Base-by-base conservation (phyloP, 306 rosid genomes). In the Medicago lupulina region DNA sequence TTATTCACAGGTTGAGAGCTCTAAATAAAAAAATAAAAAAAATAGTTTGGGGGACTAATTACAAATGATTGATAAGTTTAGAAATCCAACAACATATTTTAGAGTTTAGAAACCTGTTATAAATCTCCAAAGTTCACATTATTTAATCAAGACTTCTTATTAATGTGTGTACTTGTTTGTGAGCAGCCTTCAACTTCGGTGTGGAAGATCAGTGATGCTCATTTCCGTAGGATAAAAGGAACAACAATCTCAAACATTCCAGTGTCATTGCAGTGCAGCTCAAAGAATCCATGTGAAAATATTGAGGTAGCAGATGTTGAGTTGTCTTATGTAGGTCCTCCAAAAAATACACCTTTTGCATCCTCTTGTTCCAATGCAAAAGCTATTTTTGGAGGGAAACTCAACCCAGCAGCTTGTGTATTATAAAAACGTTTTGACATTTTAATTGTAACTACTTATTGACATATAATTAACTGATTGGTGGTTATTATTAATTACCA, bases 141-240 rank as follows among this genome's bases (percentile, higher is more conserved):
- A 25, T 25, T 25, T 25, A 25, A 25, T 25, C 28, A 25, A 28
- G 4, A 28, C 3, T 28, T 28, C 31, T 28, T 34, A 34, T 34
- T 34, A 34, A 34, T 34, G 39, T 59, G 9, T 59, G 59, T 53
- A 17, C 4, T 50, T 65, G 17, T 72, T 39, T 65, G 17, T 72
- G 51, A 5, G 46, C 62, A 80, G 84, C 61, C 63, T 9, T 91
- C 96, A 3, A 82, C 62, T 18, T 84, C 88, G 0, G 44, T 77
- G 43, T 88, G 92, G 89, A 86, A 86, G 91, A 67, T 89, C 0
- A 84, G 85, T 2, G 73, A 88, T 18, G 77, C 86, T 8, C 96
- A 83, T 77, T 92, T 92, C 87, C 88, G 71, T 46, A 84, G 77
- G 60, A 86, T 92, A 6, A 80, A 7, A 8, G 97, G 97, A 18